Evolutionary conservation across 2,329 filamentous ascomycete species (phyloP).

Genomic region (Trichophyton equinum): DNA sequence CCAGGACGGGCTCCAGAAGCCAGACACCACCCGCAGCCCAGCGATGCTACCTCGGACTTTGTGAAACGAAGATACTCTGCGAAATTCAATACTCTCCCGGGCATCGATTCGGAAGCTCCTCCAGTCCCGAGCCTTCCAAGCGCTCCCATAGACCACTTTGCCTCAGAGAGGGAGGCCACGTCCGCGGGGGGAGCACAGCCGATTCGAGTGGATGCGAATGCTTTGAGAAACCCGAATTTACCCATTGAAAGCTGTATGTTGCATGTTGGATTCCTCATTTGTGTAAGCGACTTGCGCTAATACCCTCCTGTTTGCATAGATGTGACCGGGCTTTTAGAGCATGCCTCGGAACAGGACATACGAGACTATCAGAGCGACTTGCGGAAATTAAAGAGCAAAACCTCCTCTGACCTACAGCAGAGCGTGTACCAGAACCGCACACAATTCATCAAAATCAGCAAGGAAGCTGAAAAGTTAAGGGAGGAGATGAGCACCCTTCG

Average conservation of each 20-base stretch:
- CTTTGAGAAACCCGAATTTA: conserved; percentile 66
- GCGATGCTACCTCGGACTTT: conserved; percentile 56
- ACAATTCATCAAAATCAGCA: conserved; percentile 98
- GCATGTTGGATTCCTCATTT: background rate
- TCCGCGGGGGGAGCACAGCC: conserved; percentile 46
- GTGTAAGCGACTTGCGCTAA: conserved; percentile 1
- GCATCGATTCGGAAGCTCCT: conserved; percentile 54
- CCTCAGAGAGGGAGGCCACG: conserved; percentile 16
- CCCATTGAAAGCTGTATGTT: conserved; percentile 62
- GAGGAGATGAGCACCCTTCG: conserved; percentile 84
- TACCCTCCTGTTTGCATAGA: conserved; percentile 18
- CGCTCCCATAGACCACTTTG: conserved; percentile 48
- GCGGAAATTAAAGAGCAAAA: conserved; percentile 62
- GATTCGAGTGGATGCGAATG: conserved; percentile 61
- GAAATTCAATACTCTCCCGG: conserved; percentile 66
- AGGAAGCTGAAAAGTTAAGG: conserved; percentile 96
- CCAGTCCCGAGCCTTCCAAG: conserved; percentile 56
- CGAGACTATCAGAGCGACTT: conserved; percentile 65
- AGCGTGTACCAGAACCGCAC: conserved; percentile 95
- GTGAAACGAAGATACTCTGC: conserved; percentile 93
- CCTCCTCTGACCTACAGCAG: conserved; percentile 74
- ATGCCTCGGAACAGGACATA: conserved; percentile 80
- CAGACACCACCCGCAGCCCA: conserved; percentile 25
- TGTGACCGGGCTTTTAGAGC: conserved; percentile 55
- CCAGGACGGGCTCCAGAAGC: conserved; percentile 21